These are phyloP conservation scores for Ramularia endophylla DNA, from an alignment of 2,329 filamentous ascomycete species.

Conservation along the genomic window DNA sequence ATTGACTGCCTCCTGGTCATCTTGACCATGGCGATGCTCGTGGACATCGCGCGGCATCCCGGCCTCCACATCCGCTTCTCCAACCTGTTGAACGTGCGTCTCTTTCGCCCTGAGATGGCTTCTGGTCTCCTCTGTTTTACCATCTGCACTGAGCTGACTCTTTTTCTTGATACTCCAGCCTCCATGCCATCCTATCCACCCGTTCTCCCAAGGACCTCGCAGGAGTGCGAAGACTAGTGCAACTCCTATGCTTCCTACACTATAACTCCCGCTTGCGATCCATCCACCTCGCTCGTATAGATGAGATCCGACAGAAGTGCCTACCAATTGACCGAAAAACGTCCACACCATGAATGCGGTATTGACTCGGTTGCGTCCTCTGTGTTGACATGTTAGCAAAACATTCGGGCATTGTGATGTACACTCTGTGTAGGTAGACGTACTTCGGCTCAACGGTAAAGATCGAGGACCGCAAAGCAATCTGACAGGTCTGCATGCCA, in stretches of 20 bases:
- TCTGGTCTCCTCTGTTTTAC: conserved; percentile 26
- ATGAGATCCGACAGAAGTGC: conserved; percentile 49
- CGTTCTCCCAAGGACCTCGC: conserved; percentile 51
- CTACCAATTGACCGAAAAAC: conserved; percentile 70
- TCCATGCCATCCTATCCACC: conserved; percentile 57
- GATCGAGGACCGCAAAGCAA: conserved; percentile 65
- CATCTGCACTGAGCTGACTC: conserved; percentile 34
- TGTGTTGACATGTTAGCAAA: no score
- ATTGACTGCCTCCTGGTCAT: conserved; percentile 24
- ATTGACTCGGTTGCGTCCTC: conserved; percentile 68
- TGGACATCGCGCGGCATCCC: conserved; percentile 13
- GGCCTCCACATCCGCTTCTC: conserved; percentile 31
- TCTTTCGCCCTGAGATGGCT: conserved; percentile 14
- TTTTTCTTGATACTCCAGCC: conserved; percentile 48
- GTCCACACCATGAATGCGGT: conserved; percentile 74
- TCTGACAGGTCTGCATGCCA: conserved; percentile 66
- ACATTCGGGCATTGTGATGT: no score
- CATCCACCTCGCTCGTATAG: conserved; percentile 53
- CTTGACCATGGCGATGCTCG: conserved; percentile 16
- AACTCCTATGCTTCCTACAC: conserved; percentile 48
- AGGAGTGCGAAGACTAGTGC: conserved; percentile 39
- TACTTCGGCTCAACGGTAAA: conserved; percentile 66
- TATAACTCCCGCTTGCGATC: conserved; percentile 51
- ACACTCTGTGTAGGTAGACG: no score
- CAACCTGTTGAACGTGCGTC: conserved; percentile 24